Evolutionary conservation across 2,329 filamentous ascomycete species (phyloP).

Genomic region (Stagonosporopsis vannaccii): DNA sequence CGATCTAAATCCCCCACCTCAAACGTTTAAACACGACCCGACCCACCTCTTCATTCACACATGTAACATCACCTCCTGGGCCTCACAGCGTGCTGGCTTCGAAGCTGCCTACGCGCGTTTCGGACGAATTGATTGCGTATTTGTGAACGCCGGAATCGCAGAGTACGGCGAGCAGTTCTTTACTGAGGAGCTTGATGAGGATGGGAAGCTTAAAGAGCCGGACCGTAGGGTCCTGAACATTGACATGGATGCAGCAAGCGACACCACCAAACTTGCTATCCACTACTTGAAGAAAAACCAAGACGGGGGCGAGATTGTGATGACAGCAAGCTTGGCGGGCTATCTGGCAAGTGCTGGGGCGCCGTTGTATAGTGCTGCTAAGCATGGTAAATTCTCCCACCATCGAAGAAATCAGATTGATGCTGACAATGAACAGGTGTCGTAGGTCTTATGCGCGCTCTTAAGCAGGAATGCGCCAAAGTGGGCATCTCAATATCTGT

Average conservation of each 20-base stretch:
- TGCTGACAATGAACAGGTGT: constrained; percentile 39
- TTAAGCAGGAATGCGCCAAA: constrained; percentile 58
- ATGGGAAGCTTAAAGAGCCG: constrained; percentile 55
- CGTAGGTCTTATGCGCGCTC: constrained; percentile 58
- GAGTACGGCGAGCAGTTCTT: constrained; percentile 60
- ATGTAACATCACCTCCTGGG: constrained; percentile 58
- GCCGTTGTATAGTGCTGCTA: constrained; percentile 58
- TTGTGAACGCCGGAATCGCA: constrained; percentile 59
- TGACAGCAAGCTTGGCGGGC: constrained; percentile 59
- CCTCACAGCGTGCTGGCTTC: constrained; percentile 55
- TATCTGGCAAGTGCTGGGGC: constrained; percentile 58
- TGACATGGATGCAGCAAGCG: constrained; percentile 56
- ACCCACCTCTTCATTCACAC: constrained; percentile 46
- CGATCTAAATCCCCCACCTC: constrained; percentile 48
- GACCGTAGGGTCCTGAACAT: constrained; percentile 55
- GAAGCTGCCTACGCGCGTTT: constrained; percentile 52
- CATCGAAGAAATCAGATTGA: too few relatives aligned
- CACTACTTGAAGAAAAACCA: constrained; percentile 54
- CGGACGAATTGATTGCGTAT: constrained; percentile 56
- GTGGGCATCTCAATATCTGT: constrained; percentile 56
- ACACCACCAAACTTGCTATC: constrained; percentile 58
- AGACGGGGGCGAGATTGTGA: constrained; percentile 54
- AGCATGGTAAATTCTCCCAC: constrained; percentile 50
- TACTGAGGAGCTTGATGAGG: constrained; percentile 51
- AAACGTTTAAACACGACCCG: constrained; percentile 37